These are phyloP conservation scores for Fallopia convolvulus DNA, from an alignment of 148 eudicot species.

Conservation along the genomic window DNA sequence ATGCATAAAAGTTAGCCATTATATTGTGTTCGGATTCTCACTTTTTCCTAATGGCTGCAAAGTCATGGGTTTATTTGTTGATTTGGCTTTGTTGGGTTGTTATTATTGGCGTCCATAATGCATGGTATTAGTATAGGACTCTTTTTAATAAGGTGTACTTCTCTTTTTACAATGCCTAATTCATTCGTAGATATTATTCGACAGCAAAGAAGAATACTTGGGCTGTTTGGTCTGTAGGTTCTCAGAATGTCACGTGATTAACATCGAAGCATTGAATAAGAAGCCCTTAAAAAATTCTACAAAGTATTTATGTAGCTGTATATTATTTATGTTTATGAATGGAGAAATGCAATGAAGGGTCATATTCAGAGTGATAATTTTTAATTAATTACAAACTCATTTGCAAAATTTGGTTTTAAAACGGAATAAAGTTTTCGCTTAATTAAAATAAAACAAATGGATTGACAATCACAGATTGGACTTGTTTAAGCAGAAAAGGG, in stretches of 20 bases:
- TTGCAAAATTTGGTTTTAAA: background rate
- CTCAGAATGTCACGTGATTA: conserved; percentile 5
- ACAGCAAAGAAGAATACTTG: conserved; percentile 1
- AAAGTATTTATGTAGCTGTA: too few relatives aligned
- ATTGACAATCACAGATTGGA: too few relatives aligned
- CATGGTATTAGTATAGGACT: too few relatives aligned
- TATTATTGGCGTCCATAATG: background rate
- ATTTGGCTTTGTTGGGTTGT: background rate
- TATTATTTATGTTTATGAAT: background rate
- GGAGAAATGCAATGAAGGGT: background rate
- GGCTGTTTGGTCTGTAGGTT: background rate
- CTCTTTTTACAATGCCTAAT: too few relatives aligned
- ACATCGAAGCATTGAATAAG: background rate
- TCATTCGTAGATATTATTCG: background rate
- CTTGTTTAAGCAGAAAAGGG: background rate
- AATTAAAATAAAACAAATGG: too few relatives aligned
- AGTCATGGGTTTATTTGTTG: background rate
- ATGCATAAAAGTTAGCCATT: background rate
- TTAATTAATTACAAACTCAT: background rate
- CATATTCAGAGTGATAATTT: background rate
- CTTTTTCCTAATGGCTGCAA: background rate
- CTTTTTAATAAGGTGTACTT: too few relatives aligned
- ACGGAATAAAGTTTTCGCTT: too few relatives aligned
- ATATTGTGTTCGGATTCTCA: background rate
- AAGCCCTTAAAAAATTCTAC: background rate